Percentiles rank a stretch among this genome's conserved stretches.
Evolutionary conservation across 2,329 filamentous ascomycete genomes (phyloP).

Genomic region (Monilinia laxa): DNA sequence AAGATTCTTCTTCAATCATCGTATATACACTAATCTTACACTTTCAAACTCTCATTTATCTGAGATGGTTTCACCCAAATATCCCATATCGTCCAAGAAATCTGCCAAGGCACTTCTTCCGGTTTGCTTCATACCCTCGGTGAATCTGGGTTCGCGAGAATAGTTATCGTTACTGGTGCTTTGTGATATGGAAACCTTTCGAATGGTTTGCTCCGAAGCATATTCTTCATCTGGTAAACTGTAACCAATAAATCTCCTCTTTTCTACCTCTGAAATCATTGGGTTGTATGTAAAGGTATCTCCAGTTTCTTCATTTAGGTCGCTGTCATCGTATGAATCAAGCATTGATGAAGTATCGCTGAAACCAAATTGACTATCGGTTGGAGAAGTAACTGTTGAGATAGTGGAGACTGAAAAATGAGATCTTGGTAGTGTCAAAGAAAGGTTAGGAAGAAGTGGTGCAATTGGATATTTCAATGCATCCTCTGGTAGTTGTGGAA

Average conservation of each 20-base stretch:
- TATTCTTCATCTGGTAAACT: slow-evolving; percentile 32
- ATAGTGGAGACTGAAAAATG: slow-evolving; percentile 39
- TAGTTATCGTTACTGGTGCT: slow-evolving; percentile 23
- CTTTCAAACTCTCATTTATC: slow-evolving; percentile 22
- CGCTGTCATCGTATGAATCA: slow-evolving; percentile 33
- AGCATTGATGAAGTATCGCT: slow-evolving; percentile 29
- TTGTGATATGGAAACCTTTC: slow-evolving; percentile 25
- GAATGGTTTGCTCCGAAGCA: slow-evolving; percentile 29
- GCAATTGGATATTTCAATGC: slow-evolving; percentile 23
- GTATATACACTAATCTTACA: neutral
- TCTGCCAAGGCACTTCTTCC: slow-evolving; percentile 45
- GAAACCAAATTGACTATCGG: slow-evolving; percentile 34
- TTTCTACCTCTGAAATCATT: slow-evolving; percentile 22
- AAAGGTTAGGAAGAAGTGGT: slow-evolving; percentile 30
- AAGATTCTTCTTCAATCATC: neutral
- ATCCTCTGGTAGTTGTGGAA: slow-evolving; percentile 36
- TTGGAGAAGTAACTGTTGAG: slow-evolving; percentile 35
- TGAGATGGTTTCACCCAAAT: slow-evolving; percentile 48
- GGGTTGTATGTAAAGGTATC: slow-evolving; percentile 35
- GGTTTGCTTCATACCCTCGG: neutral
- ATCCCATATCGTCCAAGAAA: slow-evolving; percentile 51
- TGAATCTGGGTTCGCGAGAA: slow-evolving; percentile 21
- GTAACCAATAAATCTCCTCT: slow-evolving; percentile 30
- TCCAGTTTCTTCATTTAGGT: slow-evolving; percentile 31
- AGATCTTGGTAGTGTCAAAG: slow-evolving; percentile 33